phyloP scores from a whole-genome alignment of 1,139 yeast genomes.

The Pichia sp. region DNA sequence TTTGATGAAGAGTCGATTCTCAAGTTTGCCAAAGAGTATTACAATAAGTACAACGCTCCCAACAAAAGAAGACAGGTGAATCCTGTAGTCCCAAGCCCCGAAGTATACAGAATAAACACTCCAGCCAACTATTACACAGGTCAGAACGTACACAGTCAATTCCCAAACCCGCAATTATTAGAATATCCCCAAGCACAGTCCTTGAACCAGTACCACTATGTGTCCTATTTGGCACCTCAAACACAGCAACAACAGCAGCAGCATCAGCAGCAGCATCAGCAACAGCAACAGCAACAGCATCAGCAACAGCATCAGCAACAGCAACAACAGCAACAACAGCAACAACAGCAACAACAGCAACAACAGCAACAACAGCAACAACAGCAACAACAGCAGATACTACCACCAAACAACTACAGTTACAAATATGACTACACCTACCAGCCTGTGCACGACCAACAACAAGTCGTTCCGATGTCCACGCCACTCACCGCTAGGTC shows the following conservation, averaged over 20 bases:
- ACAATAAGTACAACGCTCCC: conserved; percentile 12
- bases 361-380: too few species aligned
- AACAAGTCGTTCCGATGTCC: not conserved
- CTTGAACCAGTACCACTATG: not conserved
- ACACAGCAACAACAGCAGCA: conserved; percentile 1
- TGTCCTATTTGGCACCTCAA: conserved; percentile 9
- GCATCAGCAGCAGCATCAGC: conserved; percentile 3
- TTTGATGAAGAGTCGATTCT: conserved; percentile 35
- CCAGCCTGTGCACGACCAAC: not conserved
- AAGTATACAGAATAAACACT: conserved; percentile 6
- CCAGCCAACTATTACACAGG: not conserved
- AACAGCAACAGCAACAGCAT: too few species aligned
- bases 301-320: too few species aligned
- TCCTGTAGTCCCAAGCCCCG: conserved; percentile 9
- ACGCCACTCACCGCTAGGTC: not conserved
- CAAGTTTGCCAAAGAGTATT: conserved; percentile 24
- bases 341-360: too few species aligned
- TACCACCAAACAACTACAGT: not conserved
- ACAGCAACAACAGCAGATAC: too few species aligned
- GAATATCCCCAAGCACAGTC: not conserved
- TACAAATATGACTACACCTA: conserved; percentile 4
- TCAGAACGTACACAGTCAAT: conserved; percentile 4
- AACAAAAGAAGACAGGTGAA: conserved; percentile 11
- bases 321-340: too few species aligned
- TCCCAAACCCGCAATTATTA: not conserved